Evolutionary conservation across 2,329 filamentous ascomycete genomes (phyloP), one percentile per base, ranked within the genome.

Genomic region (Alternaria sp.): DNA sequence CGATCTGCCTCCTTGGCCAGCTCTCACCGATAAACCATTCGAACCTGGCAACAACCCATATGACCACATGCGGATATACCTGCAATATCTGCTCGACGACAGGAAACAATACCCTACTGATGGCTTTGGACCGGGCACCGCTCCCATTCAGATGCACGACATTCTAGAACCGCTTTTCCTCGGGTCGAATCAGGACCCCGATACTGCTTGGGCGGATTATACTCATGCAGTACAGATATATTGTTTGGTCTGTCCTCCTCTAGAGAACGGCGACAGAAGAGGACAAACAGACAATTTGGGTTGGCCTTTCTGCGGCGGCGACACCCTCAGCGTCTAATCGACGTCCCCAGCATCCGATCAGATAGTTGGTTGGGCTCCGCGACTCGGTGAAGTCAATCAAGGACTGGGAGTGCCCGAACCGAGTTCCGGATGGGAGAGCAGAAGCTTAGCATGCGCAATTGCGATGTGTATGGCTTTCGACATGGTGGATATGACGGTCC

Each of bases 401-500:
- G 39, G 14, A 28, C 21, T 56, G 9, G 23, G 14, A 21, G 31
- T 51, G 13, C 54, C 54, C 8, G 17, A 51, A 3, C 26, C 33
- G 8, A 45, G 24, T 17, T 9, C 21, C 24, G 21, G 46, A 13
- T 23, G 39, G 26, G 54, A 51, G 2, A 39, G 13, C 14, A 26
- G 31, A 28, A 51, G 37, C 24, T 7, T 51, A 24, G 54, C 54
- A 29, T 56, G 54, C 40, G 23, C 29, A 5, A n/a, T 56, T 34
- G 31, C 28, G 4, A 34, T 44, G 26, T 17, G 31, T 11, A 11
- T 33, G 24, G 3, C 28, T 5, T 24, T n/a, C 26, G 23, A 23
- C 26, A 29, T 21, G 23, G 4, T 48, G 3, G 14, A 28, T 11
- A 3, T 2, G 14, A 23, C 5, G 5, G 17, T 23, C 9, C 21